Percentiles rank a stretch among this genome's conserved stretches.
These are phyloP conservation scores for Anethum foeniculum DNA, from an alignment of 140 eudicot species.

Conservation along the genomic window DNA sequence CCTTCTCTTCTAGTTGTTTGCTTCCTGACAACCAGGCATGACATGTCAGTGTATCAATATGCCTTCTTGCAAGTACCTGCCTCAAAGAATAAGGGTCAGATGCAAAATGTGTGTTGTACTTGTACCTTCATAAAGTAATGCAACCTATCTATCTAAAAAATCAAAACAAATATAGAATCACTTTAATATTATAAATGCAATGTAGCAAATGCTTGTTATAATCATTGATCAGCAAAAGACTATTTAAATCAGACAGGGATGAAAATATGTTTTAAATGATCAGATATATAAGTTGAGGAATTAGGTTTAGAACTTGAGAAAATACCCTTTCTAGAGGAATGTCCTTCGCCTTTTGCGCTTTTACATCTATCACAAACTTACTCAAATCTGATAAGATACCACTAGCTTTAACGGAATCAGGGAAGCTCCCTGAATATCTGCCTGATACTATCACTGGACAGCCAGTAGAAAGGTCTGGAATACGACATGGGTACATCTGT, in stretches of 20 bases:
- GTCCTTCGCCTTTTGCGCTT: slow-evolving; percentile 52
- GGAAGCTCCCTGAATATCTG: slow-evolving; percentile 62
- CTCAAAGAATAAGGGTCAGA: not conserved
- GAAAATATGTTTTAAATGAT: not conserved
- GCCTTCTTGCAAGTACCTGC: slow-evolving; percentile 70
- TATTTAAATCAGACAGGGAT: not conserved
- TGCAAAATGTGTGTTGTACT: not conserved
- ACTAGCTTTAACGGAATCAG: slow-evolving; percentile 39
- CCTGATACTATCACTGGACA: slow-evolving; percentile 67
- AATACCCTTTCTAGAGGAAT: slow-evolving; percentile 64
- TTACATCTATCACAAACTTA: slow-evolving; percentile 34
- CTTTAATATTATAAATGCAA: not conserved
- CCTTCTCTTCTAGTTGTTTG: slow-evolving; percentile 66
- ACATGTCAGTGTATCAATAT: slow-evolving; percentile 57
- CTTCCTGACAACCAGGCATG: slow-evolving; percentile 65
- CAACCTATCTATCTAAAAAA: not conserved
- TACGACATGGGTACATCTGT: slow-evolving; percentile 61
- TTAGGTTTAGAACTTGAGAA: slow-evolving; percentile 3
- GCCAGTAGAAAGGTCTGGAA: slow-evolving; percentile 62
- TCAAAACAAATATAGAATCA: not conserved
- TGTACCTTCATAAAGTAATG: not conserved
- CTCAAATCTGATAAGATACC: slow-evolving; percentile 59
- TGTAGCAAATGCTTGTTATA: not conserved
- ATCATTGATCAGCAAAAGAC: not conserved
- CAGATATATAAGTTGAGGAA: not conserved